These are phyloP conservation scores for Cyclotella baltica DNA, from an alignment of 108 stramenopile genomes.

Conservation along the genomic window DNA sequence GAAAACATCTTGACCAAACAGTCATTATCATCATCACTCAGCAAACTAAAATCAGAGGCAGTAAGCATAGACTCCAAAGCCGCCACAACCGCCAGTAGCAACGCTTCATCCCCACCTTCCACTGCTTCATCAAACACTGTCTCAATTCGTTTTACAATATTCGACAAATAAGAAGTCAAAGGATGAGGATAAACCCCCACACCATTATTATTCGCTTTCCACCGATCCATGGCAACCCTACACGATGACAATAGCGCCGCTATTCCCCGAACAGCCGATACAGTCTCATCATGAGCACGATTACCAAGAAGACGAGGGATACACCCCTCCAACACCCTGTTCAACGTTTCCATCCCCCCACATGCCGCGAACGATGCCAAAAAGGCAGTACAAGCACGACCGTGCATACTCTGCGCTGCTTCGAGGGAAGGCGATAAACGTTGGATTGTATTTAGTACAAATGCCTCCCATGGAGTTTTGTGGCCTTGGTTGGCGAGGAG, in stretches of 20 bases:
- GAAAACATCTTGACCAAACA: constrained; percentile 21
- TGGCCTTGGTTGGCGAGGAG: background rate
- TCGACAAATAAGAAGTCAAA: constrained; percentile 49
- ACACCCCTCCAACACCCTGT: constrained; percentile 58
- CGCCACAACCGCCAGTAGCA: constrained; percentile 51
- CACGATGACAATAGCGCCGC: constrained; percentile 79
- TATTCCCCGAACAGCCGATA: constrained; percentile 71
- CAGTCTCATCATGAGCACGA: constrained; percentile 19
- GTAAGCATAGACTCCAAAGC: constrained; percentile 65
- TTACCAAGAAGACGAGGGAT: constrained; percentile 52
- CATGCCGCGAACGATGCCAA: constrained; percentile 73
- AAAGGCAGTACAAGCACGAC: constrained; percentile 77
- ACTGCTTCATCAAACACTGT: constrained; percentile 15
- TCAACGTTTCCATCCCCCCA: constrained; percentile 71
- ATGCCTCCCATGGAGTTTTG: constrained; percentile 61
- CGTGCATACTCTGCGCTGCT: constrained; percentile 56
- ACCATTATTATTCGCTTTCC: constrained; percentile 49
- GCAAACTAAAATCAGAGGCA: constrained; percentile 29
- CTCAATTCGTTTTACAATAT: constrained; percentile 45
- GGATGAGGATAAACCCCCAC: constrained; percentile 79
- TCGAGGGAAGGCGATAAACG: constrained; percentile 47
- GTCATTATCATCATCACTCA: constrained; percentile 35
- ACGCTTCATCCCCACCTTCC: constrained; percentile 16
- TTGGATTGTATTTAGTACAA: constrained; percentile 59
- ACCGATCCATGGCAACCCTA: constrained; percentile 53